phyloP scores from a whole-genome alignment of 2,329 filamentous ascomycete genomes.

The Fusarium xyrophilum region DNA sequence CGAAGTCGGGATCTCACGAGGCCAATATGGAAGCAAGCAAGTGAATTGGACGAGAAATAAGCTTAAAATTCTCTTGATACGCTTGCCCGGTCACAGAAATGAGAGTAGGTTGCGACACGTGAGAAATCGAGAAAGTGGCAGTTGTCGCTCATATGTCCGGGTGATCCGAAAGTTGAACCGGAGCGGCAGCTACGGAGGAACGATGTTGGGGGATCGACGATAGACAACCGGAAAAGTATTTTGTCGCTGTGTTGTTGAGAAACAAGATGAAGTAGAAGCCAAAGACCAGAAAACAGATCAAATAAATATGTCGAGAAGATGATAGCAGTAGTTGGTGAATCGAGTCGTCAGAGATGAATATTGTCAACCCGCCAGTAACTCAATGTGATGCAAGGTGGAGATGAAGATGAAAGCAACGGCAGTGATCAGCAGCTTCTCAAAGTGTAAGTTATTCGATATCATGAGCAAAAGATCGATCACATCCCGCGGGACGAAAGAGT shows the following conservation, averaged over 20 bases:
- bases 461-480: slow-evolving; percentile 8
- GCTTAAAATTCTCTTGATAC: slow-evolving; percentile 13
- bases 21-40: background rate
- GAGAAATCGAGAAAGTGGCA: slow-evolving; percentile 9
- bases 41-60: slow-evolving; percentile 8
- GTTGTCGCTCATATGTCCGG: slow-evolving; percentile 18
- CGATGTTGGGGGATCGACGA: slow-evolving; percentile 28
- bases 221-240: slow-evolving; percentile 8
- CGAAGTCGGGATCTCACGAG: background rate
- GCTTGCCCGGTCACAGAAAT: slow-evolving; percentile 1
- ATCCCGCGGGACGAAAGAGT: slow-evolving; percentile 5
- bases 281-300: background rate
- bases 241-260: background rate
- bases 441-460: background rate
- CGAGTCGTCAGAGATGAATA: background rate
- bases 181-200: slow-evolving; percentile 23
- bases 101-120: slow-evolving; percentile 6
- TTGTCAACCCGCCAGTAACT: slow-evolving; percentile 13
- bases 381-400: slow-evolving; percentile 10
- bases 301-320: slow-evolving; percentile 1
- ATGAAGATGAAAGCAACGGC: background rate
- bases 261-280: background rate
- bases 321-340: background rate
- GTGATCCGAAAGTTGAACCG: slow-evolving; percentile 34
- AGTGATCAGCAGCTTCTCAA: slow-evolving; percentile 17